phyloP scores from a whole-genome alignment of 495 filamentous ascomycete genomes.

The Daldinia loculata region DNA sequence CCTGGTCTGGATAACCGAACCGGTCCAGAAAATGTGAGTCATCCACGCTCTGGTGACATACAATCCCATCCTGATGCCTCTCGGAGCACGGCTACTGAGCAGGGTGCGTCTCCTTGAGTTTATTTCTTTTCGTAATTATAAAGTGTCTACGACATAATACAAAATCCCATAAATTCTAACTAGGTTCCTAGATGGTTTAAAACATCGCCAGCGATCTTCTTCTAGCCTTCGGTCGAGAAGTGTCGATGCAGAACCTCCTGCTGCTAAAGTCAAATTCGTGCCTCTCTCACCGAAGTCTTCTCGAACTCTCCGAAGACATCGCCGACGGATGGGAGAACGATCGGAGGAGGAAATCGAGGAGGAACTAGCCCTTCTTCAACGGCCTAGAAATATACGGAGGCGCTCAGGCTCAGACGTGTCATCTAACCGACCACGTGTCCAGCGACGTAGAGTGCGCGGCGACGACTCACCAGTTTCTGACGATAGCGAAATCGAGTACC shows the following conservation, averaged over 20 bases:
- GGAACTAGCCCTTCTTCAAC: conserved; percentile 11
- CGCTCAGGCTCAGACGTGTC: conserved; percentile 51
- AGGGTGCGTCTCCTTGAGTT: conserved; percentile 51
- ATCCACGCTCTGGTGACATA: conserved; percentile 41
- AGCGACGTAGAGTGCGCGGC: conserved; percentile 26
- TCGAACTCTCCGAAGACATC: conserved; percentile 51
- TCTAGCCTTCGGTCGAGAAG: conserved; percentile 1
- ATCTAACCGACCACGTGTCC: conserved; percentile 40
- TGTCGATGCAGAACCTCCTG: conserved; percentile 20
- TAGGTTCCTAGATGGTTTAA: conserved; percentile 52
- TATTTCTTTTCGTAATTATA: conserved; percentile 10
- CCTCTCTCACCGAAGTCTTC: conserved; percentile 55
- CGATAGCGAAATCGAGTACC: conserved; percentile 51
- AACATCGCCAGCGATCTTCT: conserved; percentile 10
- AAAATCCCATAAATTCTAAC: conserved; percentile 23
- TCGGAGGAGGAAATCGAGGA: conserved; percentile 10
- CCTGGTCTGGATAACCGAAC: conserved; percentile 39
- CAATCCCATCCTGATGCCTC: conserved; percentile 40
- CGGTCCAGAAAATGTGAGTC: conserved; percentile 52
- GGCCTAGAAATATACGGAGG: conserved; percentile 28
- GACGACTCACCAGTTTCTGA: conserved; percentile 38
- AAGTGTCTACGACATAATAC: background rate
- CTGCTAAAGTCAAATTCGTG: conserved; percentile 54
- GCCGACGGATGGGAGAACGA: conserved; percentile 29
- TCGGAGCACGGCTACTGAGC: conserved; percentile 44